phyloP scores from a whole-genome alignment of 768 basidiomycete species.

The Pilatotrama ljubarskyi region DNA sequence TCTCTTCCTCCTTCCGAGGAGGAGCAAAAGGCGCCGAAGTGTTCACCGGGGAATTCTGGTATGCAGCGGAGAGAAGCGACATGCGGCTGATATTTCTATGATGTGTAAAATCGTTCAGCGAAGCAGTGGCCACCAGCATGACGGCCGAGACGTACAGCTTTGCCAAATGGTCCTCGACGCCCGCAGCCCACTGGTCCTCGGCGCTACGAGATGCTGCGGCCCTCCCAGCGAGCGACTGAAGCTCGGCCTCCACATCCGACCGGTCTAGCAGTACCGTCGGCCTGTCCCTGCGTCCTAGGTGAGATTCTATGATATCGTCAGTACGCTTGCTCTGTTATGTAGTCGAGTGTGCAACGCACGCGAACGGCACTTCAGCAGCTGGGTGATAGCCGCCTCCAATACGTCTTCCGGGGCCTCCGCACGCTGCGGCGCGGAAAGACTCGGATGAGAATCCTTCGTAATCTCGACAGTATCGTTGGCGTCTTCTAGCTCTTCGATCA shows the following conservation, averaged over 20 bases:
- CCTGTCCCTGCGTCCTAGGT: neutral
- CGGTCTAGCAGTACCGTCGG: slow-evolving; percentile 21
- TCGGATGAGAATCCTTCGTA: neutral
- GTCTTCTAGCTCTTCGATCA: slow-evolving; percentile 37
- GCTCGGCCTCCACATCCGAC: slow-evolving; percentile 11
- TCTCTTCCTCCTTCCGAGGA: neutral
- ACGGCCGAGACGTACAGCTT: slow-evolving; percentile 4
- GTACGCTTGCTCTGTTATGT: neutral
- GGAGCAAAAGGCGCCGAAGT: slow-evolving; percentile 24
- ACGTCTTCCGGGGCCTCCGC: neutral
- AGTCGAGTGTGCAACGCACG: slow-evolving; percentile 1
- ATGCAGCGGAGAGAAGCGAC: slow-evolving; percentile 13
- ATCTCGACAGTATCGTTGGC: slow-evolving; percentile 13
- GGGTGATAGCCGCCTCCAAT: slow-evolving; percentile 1
- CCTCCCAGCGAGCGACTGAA: neutral
- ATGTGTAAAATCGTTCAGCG: too few species aligned
- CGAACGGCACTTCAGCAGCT: slow-evolving; percentile 13
- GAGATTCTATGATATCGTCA: neutral
- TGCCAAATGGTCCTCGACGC: neutral
- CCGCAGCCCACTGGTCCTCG: slow-evolving; percentile 12
- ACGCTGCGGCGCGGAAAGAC: too few species aligned
- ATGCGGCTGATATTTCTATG: neutral
- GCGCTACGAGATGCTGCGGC: neutral
- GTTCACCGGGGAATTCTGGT: slow-evolving; percentile 22
- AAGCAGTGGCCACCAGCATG: neutral